Evolutionary conservation across 768 basidiomycete genomes (phyloP), one percentile per base, ranked within the genome.

Genomic region (Mycena pura): DNA sequence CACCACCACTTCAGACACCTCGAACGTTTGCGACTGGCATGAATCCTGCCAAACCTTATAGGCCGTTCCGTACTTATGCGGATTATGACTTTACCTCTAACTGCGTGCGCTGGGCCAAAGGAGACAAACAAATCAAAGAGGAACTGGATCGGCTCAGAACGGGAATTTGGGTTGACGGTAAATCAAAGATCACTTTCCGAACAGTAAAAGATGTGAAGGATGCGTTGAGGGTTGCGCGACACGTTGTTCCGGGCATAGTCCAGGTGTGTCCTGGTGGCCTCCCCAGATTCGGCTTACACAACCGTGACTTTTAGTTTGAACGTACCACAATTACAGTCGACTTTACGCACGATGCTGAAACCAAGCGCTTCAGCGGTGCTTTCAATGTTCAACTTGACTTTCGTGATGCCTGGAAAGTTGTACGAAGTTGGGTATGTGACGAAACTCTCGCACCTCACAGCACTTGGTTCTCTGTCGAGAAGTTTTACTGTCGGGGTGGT

Each of bases 301-400:
- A 36, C 34, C 34, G 9, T 9, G 34, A 36, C 17, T 36, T 36
- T 36, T 17, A 29, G 73, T 65, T 48, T 28, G 10, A 28, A 13
- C 15, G 10, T 14, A 48, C n/a, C 6, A 28, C 19, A 19, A 22
- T 24, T 27, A 66, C 7, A 6, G 28, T 52, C 46, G n/a, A 22
- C 19, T 48, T 24, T n/a, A n/a, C n/a, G n/a, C n/a, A n/a, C 25
- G 46, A 48, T 6, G 46, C 19, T 27, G 10, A 19, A 15, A 24
- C 46, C 10, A 28, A n/a, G 19, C 46, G 46, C 9, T 48, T 48
- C 25, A 15, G 46, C 21, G 46, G 46, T 10, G 19, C n/a, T 25
- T 19, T 22, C 25, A 25, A 48, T 6, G 19, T 48, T 27, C 7
- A 48, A 19, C 19, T 48, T 25, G 28, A 19, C 46, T 48, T 24